These are phyloP conservation scores for Microascus cirrosus DNA, from an alignment of 2,329 filamentous ascomycete genomes.

Conservation along the genomic window DNA sequence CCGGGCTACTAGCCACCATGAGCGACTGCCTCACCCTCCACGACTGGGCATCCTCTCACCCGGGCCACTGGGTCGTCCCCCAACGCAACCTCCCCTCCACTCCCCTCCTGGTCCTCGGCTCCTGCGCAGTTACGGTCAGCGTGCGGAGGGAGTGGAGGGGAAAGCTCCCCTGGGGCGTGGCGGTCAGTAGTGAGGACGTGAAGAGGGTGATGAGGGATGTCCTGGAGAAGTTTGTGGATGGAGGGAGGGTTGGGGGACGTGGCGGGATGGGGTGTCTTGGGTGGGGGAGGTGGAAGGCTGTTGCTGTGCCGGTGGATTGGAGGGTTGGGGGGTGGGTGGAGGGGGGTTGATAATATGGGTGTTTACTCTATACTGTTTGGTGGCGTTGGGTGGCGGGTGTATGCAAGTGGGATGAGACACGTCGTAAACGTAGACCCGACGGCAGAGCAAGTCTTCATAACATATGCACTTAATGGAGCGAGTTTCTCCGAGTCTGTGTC, in stretches of 20 bases:
- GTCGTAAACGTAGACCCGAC: too few relatives aligned
- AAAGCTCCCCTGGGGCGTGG: slow-evolving; percentile 1
- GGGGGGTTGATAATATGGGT: neutral
- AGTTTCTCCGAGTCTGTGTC: neutral
- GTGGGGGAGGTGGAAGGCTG: neutral
- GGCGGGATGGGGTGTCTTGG: slow-evolving; percentile 1
- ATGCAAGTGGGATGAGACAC: neutral
- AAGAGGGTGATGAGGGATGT: neutral
- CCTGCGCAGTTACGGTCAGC: neutral
- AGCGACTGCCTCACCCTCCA: neutral
- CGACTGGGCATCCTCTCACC: neutral
- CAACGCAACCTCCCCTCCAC: neutral
- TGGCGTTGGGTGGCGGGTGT: neutral
- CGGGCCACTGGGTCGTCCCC: slow-evolving; percentile 1
- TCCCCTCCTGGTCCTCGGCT: neutral
- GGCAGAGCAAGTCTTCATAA: too few relatives aligned
- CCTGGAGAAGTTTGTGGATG: neutral
- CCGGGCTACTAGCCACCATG: neutral
- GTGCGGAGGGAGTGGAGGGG: neutral
- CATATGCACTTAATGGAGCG: too few relatives aligned
- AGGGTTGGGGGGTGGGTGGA: neutral
- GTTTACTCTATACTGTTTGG: neutral
- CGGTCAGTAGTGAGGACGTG: slow-evolving; percentile 1
- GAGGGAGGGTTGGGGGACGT: neutral
- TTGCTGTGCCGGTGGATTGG: slow-evolving; percentile 1